A percentile compares a stretch with the other conserved stretches of the same genome.
These are phyloP conservation scores for Spongiforma sp. DNA, from an alignment of 1,284 basidiomycete species.

Conservation along the genomic window DNA sequence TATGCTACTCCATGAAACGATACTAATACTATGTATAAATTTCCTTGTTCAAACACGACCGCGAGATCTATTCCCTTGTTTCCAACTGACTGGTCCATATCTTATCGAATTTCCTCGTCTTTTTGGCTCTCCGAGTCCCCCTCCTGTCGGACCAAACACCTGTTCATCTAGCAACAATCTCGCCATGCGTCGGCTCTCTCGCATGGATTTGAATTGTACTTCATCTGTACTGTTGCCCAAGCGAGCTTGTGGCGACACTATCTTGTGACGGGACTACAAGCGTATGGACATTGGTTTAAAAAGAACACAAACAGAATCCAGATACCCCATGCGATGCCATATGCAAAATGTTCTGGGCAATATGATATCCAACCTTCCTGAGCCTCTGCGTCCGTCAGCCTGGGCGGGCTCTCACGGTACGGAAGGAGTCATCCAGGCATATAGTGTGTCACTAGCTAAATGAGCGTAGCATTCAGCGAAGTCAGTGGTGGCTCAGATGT, in stretches of 20 bases:
- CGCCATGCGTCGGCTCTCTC: slow-evolving; percentile 45
- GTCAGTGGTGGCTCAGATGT: not conserved
- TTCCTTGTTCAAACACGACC: slow-evolving; percentile 28
- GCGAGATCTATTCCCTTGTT: slow-evolving; percentile 29
- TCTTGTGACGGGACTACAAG: not conserved
- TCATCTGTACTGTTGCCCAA: slow-evolving; percentile 37
- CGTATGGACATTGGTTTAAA: too few species aligned
- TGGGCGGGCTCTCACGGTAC: slow-evolving; percentile 26
- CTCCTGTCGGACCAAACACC: slow-evolving; percentile 27
- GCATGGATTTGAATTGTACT: slow-evolving; percentile 38
- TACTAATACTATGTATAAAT: not conserved
- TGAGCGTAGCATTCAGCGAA: not conserved
- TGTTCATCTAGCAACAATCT: slow-evolving; percentile 38
- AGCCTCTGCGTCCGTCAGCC: not conserved
- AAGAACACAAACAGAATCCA: slow-evolving; percentile 35
- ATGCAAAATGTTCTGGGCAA: slow-evolving; percentile 42
- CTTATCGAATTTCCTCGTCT: slow-evolving; percentile 30
- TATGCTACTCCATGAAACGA: too few species aligned
- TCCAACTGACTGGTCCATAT: slow-evolving; percentile 44
- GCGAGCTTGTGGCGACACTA: slow-evolving; percentile 41
- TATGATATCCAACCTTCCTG: slow-evolving; percentile 31
- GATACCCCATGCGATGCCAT: slow-evolving; percentile 48
- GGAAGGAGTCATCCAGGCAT: slow-evolving; percentile 34
- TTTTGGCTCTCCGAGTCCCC: slow-evolving; percentile 3
- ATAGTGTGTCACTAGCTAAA: slow-evolving; percentile 34